Percentiles rank a stretch among this genome's conserved stretches.
These are phyloP conservation scores for Fusarium tricinctum DNA, from an alignment of 2,329 filamentous ascomycete genomes.

Conservation along the genomic window DNA sequence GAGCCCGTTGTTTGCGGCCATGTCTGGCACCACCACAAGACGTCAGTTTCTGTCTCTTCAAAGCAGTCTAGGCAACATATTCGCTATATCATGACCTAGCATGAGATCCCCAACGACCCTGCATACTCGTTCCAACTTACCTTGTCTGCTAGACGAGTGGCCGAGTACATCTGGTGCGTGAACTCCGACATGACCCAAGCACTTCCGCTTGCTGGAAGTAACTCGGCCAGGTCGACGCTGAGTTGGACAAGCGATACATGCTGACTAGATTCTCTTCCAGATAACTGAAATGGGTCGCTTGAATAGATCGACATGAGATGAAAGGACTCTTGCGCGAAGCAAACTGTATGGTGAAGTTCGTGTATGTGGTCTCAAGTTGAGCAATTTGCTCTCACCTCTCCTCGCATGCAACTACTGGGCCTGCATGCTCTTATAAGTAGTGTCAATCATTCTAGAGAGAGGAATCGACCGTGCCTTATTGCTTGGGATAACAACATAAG, in stretches of 20 bases:
- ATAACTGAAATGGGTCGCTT: slow-evolving; percentile 7
- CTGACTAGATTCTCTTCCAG: slow-evolving; percentile 16
- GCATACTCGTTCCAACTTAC: slow-evolving; percentile 35
- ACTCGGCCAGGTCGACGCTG: slow-evolving; percentile 38
- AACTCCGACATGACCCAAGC: slow-evolving; percentile 44
- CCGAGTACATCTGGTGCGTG: slow-evolving; percentile 36
- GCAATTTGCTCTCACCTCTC: slow-evolving; percentile 4
- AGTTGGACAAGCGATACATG: slow-evolving; percentile 30
- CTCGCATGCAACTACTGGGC: neutral
- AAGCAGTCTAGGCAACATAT: slow-evolving; percentile 2
- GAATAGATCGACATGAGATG: slow-evolving; percentile 41
- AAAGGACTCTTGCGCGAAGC: slow-evolving; percentile 16
- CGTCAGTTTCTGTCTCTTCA: slow-evolving; percentile 35
- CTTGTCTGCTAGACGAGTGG: slow-evolving; percentile 21
- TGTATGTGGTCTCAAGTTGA: slow-evolving; percentile 1
- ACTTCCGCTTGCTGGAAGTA: slow-evolving; percentile 43
- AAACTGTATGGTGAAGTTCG: slow-evolving; percentile 3
- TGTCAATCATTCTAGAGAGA: neutral
- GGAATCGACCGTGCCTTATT: neutral
- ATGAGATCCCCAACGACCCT: neutral
- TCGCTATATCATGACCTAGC: neutral
- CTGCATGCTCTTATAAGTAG: slow-evolving; percentile 24
- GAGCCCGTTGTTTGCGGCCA: slow-evolving; percentile 28
- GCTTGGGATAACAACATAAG: neutral
- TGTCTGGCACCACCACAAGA: slow-evolving; percentile 33